A percentile compares a stretch with the other conserved stretches of the same genome.
phyloP scores from a whole-genome alignment of 1,284 basidiomycete species.

The Vanrija sp. region DNA sequence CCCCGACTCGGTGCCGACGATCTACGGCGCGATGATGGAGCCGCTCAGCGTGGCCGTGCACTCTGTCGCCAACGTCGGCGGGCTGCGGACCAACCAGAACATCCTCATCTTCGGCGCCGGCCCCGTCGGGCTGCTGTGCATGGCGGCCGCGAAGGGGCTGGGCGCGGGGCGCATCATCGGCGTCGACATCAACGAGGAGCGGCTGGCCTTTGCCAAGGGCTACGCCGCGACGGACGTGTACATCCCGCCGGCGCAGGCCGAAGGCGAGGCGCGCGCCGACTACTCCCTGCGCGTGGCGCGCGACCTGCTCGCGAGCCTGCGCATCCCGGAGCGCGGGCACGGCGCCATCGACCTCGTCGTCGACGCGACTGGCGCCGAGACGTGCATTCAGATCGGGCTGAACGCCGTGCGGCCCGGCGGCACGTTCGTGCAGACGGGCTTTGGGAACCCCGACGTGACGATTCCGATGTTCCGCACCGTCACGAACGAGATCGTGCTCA shows the following conservation, averaged over 20 bases:
- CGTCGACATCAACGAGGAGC: conserved; percentile 72
- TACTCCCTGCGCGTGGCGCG: conserved; percentile 59
- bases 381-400: conserved; percentile 59
- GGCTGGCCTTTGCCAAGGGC: conserved; percentile 78
- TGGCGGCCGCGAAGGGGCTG: conserved; percentile 86
- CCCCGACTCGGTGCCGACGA: conserved; percentile 47
- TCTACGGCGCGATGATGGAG: conserved; percentile 67
- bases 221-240: conserved; percentile 86
- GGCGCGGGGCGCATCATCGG: conserved; percentile 76
- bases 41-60: conserved; percentile 90
- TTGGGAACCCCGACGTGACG: conserved; percentile 41
- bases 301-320: conserved; percentile 49
- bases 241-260: conserved; percentile 53
- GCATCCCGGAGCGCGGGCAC: conserved; percentile 50
- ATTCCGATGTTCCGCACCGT: conserved; percentile 45
- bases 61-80: conserved; percentile 72
- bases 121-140: conserved; percentile 85
- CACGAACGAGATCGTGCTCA: conserved; percentile 45
- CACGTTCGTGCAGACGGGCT: conserved; percentile 45
- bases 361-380: conserved; percentile 59
- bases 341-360: conserved; percentile 58
- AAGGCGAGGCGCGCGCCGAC: conserved; percentile 25
- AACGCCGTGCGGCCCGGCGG: conserved; percentile 57
- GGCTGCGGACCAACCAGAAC: conserved; percentile 66
- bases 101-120: conserved; percentile 81